phyloP scores from a whole-genome alignment of 75 land plant genomes.

The Cunninghamia lanceolata region DNA sequence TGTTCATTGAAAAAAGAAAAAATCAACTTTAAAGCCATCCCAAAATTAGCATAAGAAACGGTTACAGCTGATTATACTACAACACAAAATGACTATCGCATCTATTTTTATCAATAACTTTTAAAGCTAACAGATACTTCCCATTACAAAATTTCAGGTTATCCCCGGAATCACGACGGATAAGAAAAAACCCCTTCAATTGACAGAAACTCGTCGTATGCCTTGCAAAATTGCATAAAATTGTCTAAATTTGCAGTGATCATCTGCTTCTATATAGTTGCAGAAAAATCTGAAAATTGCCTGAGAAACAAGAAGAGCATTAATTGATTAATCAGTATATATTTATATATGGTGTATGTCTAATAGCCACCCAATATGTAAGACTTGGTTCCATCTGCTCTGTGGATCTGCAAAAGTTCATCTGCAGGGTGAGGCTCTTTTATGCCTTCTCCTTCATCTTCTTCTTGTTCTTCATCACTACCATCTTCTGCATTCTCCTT shows the following conservation, averaged over 20 bases:
- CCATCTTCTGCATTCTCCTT: not conserved
- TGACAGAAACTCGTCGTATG: not conserved
- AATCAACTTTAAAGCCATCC: too few relatives aligned
- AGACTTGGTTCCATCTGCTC: slow-evolving; percentile 6
- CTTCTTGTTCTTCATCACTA: not conserved
- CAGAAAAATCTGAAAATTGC: not conserved
- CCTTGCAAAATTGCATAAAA: not conserved
- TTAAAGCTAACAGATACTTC: not conserved
- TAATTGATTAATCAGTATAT: not conserved
- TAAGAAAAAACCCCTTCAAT: too few relatives aligned
- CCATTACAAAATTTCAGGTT: not conserved
- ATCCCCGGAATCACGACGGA: not conserved
- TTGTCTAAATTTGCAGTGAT: not conserved
- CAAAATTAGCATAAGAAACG: too few relatives aligned
- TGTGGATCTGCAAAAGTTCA: slow-evolving; percentile 6
- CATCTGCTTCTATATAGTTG: not conserved
- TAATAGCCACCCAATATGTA: slow-evolving; percentile 14
- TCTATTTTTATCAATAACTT: not conserved
- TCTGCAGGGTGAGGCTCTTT: slow-evolving; percentile 11
- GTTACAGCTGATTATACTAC: too few relatives aligned
- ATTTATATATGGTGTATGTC: not conserved
- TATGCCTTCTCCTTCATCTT: not conserved
- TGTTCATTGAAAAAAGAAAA: too few relatives aligned
- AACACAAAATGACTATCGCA: too few relatives aligned
- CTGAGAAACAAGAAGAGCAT: not conserved